Base-by-base conservation (phyloP, 1,139 yeast species). In the Suhomyces anneliseae region DNA sequence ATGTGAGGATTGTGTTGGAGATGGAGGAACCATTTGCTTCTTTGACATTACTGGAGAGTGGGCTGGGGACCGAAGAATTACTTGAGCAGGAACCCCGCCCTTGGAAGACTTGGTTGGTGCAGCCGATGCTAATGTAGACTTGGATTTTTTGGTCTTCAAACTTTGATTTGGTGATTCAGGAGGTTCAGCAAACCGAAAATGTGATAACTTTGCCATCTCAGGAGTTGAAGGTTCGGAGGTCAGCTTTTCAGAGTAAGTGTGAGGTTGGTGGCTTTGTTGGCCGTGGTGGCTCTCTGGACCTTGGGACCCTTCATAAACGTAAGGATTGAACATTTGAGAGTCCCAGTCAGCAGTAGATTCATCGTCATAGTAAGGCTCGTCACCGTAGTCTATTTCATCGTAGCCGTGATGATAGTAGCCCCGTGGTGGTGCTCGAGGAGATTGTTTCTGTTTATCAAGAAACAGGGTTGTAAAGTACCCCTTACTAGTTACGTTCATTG, bases 391-490 rank as follows among this genome's bases (percentile, higher is more conserved):
- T 36, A 44, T 8, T 10, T 42, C 43, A 42, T 45, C 43, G 36
- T 48, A 38, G 24, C 19, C 39, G 19, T 19, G 24, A 19, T 36
- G n/a, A 36, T 46, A 47, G 38, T 38, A 37, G n/a, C 39, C 35
- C 3, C 43, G 26, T n/a, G 45, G 44, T 38, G 42, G 32, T 43
- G 47, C 43, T 11, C 46, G 42, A n/a, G 57, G 57, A 15, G 57
- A 45, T 32, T 48, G 51, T 34, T 49, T 49, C 46, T 51, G 50
- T 40, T 50, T 50, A 26, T 58, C 58, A 34, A 61, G 51, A 44
- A 59, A 62, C 44, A 54, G 56, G 10, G 59, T 50, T 34, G 65
- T 54, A 43, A 50, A 62, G 55, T 62, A 61, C 14, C 61, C 66
- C 31, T 59, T 55, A 27, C 55, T 54, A 14, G 64, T 55, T 40